phyloP scores from a whole-genome alignment of 441 rosid species.

The Adansonia grandidieri region DNA sequence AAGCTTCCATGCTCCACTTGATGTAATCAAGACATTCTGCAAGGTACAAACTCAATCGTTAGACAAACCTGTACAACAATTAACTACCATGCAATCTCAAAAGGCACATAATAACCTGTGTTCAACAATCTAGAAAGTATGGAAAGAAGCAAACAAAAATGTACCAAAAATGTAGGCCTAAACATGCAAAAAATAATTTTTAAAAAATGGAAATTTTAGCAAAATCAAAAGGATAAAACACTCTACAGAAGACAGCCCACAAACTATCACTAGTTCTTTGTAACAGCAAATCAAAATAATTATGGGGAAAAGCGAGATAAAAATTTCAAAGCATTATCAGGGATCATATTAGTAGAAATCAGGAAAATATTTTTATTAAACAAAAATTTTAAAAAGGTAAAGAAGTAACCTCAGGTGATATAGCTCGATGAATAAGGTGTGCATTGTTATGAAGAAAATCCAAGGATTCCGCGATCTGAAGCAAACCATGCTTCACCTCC shows the following conservation, averaged over 20 bases:
- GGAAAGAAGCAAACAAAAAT: background rate
- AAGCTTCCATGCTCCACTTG: conserved; percentile 96
- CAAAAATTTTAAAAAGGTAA: background rate
- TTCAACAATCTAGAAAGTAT: background rate
- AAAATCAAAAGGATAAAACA: background rate
- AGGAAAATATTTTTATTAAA: background rate
- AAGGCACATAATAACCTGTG: background rate
- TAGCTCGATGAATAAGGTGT: conserved; percentile 77
- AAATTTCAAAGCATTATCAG: background rate
- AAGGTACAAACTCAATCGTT: conserved; percentile 24
- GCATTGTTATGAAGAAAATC: conserved; percentile 95
- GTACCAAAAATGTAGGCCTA: background rate
- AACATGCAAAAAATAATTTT: background rate
- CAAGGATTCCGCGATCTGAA: conserved; percentile 91
- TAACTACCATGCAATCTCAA: background rate
- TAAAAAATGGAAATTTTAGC: background rate
- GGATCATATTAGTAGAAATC: background rate
- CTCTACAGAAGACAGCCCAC: background rate
- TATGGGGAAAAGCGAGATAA: background rate
- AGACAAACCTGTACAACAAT: conserved; percentile 20
- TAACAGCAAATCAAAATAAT: conserved; percentile 1
- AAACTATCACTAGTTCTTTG: background rate
- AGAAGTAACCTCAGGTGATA: conserved; percentile 81
- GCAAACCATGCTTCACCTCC: conserved; percentile 96
- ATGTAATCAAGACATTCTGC: conserved; percentile 88